Conservation (phyloP, 345 rosid species). For the Microthlaspi erraticum region DNA sequence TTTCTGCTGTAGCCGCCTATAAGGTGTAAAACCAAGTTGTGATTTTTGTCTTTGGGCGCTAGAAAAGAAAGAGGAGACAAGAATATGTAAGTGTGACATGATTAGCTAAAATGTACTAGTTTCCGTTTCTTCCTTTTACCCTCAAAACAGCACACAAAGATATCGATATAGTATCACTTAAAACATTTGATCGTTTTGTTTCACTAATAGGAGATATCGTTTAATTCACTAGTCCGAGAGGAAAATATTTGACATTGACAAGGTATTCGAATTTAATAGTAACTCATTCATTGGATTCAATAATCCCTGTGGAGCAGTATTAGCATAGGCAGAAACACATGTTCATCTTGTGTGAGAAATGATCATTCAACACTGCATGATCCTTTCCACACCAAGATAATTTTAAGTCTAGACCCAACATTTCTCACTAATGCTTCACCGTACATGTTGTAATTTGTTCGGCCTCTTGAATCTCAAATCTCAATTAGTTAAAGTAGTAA, state of each 20-base stretch:
- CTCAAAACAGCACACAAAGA: no score
- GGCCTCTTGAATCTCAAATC: not conserved
- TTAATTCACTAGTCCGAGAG: no score
- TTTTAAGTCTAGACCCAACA: no score
- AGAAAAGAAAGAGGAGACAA: not conserved
- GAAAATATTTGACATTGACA: not conserved
- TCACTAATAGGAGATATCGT: not conserved
- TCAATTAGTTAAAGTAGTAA: no score
- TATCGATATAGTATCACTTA: no score
- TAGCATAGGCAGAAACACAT: not conserved
- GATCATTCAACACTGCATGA: not conserved
- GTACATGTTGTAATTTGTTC: not conserved
- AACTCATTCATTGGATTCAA: not conserved
- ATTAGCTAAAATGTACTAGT: slow-evolving; percentile 21
- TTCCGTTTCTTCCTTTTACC: slow-evolving; percentile 1
- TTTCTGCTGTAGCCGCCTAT: slow-evolving; percentile 25
- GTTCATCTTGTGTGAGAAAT: not conserved
- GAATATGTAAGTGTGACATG: slow-evolving; percentile 30
- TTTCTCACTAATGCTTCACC: not conserved
- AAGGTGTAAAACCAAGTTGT: slow-evolving; percentile 32
- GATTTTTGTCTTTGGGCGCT: slow-evolving; percentile 21
- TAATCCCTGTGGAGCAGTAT: not conserved
- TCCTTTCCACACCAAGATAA: not conserved
- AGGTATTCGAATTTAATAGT: not conserved
- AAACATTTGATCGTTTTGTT: not conserved